Evolutionary conservation across 345 rosid species (phyloP), one percentile per base, ranked within the genome.

Genomic region (Acer yangbiense): DNA sequence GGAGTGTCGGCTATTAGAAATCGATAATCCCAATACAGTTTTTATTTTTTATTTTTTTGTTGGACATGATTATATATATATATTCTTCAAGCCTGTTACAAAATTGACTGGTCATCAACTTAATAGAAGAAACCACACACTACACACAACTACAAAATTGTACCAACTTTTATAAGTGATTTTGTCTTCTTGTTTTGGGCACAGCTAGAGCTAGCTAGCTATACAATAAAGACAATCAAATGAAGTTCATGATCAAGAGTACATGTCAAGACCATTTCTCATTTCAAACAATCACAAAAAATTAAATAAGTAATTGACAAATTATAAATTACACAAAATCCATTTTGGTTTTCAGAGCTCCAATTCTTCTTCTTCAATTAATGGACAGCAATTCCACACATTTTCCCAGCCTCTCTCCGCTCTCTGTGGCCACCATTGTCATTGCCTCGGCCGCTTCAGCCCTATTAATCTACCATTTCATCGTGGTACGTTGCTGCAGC

Each of bases 401-500:
- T 16, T 10, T 50, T 65, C 21, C 48, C 0, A 0, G 32, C 2
- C 32, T 29, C 32, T 48, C 17, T 12, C 6, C 77, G 0, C 13
- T 65, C 62, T 11, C 48, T 8, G 32, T 75, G 32, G 77, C 62
- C 50, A 32, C 18, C 10, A 27, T 65, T 6, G 77, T 64, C 39
- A 52, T 65, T 14, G 63, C 21, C 0, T 25, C 70, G 5, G 8
- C 25, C 7, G 77, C 70, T 29, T 69, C 3, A 27, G 11, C 35
- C 50, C 20, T 75, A 18, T 6, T 65, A 32, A 32, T 65, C 27
- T 65, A 75, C 63, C 77, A 65, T 50, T 65, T 50, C 46, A 18
- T 75, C 16, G n/a, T 75, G 9, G 9, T 50, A 17, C 63, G 52
- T 11, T 65, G 77, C 3, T 75, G 71, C 61, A 50, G 14, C 46